Evolutionary conservation across 2,329 filamentous ascomycete genomes (phyloP).

Genomic region (Paecilomyces dactylethromorphus): DNA sequence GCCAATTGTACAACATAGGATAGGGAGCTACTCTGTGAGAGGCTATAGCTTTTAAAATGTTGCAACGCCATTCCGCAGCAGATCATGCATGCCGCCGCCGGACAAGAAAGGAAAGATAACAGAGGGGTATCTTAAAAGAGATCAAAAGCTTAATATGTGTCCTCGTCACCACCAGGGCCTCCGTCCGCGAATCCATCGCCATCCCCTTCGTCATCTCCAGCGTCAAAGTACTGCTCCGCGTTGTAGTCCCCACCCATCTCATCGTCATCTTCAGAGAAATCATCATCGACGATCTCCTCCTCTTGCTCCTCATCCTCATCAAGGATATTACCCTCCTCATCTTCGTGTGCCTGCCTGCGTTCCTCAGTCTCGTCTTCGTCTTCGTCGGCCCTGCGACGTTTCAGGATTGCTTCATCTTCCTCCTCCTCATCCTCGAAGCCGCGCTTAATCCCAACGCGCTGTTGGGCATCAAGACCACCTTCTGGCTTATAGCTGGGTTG

Average conservation of each 20-base stretch:
- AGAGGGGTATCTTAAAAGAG: slow-evolving; percentile 23
- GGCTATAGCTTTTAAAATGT: not conserved
- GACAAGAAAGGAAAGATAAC: slow-evolving; percentile 9
- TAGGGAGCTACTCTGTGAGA: too few species aligned
- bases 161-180: slow-evolving; percentile 47
- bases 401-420: slow-evolving; percentile 21
- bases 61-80: not conserved
- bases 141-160: slow-evolving; percentile 25
- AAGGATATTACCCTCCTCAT: slow-evolving; percentile 25
- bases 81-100: not conserved
- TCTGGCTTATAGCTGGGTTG: slow-evolving; percentile 39
- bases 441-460: slow-evolving; percentile 20
- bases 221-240: slow-evolving; percentile 59
- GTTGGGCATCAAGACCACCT: slow-evolving; percentile 20
- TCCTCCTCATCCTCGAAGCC: slow-evolving; percentile 40
- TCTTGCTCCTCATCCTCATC: slow-evolving; percentile 44
- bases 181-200: slow-evolving; percentile 52
- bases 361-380: slow-evolving; percentile 23
- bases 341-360: slow-evolving; percentile 30
- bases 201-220: slow-evolving; percentile 49
- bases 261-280: slow-evolving; percentile 56
- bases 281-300: slow-evolving; percentile 51
- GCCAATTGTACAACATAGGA: too few species aligned
- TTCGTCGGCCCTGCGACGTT: slow-evolving; percentile 27
- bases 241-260: slow-evolving; percentile 57